phyloP scores from a whole-genome alignment of 495 filamentous ascomycete genomes.

The Neurospora tetrasperma region DNA sequence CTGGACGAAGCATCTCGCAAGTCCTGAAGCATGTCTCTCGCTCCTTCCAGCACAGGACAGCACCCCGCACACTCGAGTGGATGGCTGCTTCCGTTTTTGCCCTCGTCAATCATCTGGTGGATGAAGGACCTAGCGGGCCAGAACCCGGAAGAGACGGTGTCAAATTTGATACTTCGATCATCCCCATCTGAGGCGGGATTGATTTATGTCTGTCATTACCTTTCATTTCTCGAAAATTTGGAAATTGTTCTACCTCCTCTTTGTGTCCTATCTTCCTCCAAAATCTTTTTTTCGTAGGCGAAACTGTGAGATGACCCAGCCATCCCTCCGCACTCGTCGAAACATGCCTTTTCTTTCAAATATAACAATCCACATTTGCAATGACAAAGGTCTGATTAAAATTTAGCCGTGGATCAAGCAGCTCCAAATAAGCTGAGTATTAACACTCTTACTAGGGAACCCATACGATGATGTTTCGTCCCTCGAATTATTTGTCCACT shows the following conservation, averaged over 20 bases:
- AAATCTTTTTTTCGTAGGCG: background rate
- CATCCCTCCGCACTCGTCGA: background rate
- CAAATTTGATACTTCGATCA: too few species aligned
- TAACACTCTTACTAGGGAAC: background rate
- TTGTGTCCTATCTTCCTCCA: background rate
- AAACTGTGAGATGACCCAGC: background rate
- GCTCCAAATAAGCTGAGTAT: background rate
- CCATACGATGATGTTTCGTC: background rate
- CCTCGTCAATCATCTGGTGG: background rate
- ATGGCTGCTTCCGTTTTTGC: background rate
- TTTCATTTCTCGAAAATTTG: too few species aligned
- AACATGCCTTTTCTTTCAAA: background rate
- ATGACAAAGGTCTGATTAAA: background rate
- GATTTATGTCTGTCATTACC: too few species aligned
- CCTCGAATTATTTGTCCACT: background rate
- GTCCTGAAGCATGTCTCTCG: too few species aligned
- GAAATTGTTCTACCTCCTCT: too few species aligned
- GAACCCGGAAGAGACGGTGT: too few species aligned
- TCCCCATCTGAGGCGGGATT: too few species aligned
- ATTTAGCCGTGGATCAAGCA: background rate
- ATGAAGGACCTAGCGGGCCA: too few species aligned
- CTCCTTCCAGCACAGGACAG: background rate
- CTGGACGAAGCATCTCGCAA: too few species aligned
- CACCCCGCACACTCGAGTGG: background rate
- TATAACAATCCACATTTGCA: background rate